Evolutionary conservation across 495 filamentous ascomycete species (phyloP).

Genomic region (Ramalina intermedia): DNA sequence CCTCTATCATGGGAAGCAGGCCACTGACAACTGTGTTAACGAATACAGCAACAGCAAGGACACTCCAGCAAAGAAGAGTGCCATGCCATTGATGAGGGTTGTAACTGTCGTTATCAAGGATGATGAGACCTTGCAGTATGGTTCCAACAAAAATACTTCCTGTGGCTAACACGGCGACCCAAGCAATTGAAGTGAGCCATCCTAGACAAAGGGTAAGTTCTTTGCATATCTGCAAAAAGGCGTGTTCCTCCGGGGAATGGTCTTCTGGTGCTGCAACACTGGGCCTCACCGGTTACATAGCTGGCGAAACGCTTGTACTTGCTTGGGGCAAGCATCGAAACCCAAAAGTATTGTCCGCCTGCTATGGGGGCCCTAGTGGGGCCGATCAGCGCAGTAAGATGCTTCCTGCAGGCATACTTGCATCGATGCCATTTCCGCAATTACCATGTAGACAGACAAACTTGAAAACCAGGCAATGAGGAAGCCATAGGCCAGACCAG

Average conservation of each 20-base stretch:
- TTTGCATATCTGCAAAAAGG: background rate
- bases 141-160: constrained; percentile 23
- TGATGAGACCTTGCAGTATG: constrained; percentile 27
- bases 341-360: constrained; percentile 32
- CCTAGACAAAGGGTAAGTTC: background rate
- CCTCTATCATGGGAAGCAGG: constrained; percentile 29
- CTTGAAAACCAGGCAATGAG: constrained; percentile 33
- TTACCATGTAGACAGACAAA: constrained; percentile 28
- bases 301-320: constrained; percentile 22
- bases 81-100: constrained; percentile 25
- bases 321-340: constrained; percentile 24
- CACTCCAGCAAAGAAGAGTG: constrained; percentile 30
- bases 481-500: constrained; percentile 34
- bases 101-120: constrained; percentile 23
- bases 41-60: constrained; percentile 22
- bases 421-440: constrained; percentile 37
- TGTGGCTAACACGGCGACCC: constrained; percentile 23
- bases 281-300: constrained; percentile 23
- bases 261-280: background rate
- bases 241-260: background rate
- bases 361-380: constrained; percentile 19
- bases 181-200: constrained; percentile 24
- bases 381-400: background rate
- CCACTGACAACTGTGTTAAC: constrained; percentile 29
- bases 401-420: background rate